Base-by-base conservation (phyloP, 2,329 filamentous ascomycete genomes). In the Coniochaeta pulveracea region DNA sequence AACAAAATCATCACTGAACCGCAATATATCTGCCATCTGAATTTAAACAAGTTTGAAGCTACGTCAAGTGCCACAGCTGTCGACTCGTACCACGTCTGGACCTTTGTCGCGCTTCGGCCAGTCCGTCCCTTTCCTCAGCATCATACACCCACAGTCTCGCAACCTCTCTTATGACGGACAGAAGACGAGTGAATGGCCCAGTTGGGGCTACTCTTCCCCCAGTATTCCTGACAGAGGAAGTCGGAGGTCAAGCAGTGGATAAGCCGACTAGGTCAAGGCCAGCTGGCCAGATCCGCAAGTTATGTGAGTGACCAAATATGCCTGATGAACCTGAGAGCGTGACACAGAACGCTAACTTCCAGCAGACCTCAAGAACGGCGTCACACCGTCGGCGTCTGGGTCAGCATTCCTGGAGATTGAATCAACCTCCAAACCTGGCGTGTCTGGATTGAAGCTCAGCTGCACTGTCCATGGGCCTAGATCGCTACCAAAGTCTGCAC, bases 381-480 rank as follows among this genome's bases (percentile, higher is more conserved):
- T 96, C 4, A 88, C 91, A 1, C 89, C 91, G 12, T 93, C 89
- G 10, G 91, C 91, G 10, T 91, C 85, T 31, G 91, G 91, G 10
- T 95, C 88, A 12, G 85, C 91, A 35, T 98, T 89, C 54, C 66
- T 89, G 35, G 85, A 82, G 50, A 60, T 80, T 31, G 71, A 72
- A 46, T 47, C 61, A 57, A 43, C 65, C 60, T 35, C 59, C 55
- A 50, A 47, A 19, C 39, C 43, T 6, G 50, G 51, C 6, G 45
- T 44, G 8, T 56, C 54, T 9, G 83, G 84, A 33, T 71, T 96
- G 50, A 98, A 98, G 57, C 76, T 98, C 39, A 83, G 80, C 41
- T 94, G 88, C 55, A 88, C 85, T 9, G 85, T 96, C 35, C 89
- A 96, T 58, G 91, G 91, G 2, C 91, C 91, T 4, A 78, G 88